Base-by-base conservation (phyloP, 73 alveolate genomes). In the Blepharisma japonicum region DNA sequence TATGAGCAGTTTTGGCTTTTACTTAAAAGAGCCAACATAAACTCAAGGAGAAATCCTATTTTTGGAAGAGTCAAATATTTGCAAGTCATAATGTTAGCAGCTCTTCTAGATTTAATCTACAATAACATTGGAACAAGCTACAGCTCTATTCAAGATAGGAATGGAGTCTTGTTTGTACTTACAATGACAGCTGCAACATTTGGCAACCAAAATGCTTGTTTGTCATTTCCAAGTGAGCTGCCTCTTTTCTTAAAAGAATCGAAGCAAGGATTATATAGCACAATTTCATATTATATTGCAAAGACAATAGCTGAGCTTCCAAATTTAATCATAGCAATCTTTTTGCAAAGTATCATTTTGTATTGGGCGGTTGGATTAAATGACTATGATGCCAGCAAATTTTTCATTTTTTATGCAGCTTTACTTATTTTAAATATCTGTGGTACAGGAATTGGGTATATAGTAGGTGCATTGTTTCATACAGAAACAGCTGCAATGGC, bases 401-500 rank as follows among this genome's bases (percentile, higher is more conserved):
- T 70, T 45, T 70, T 70, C 5, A 45, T 70, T 25, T 23, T 45
- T 23, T 11, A 14, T 45, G 71, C 32, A 1, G 45, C 27, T 9
- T 18, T 70, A 3, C 42, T 70, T 11, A n/a, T 70, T 39, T 9
- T 9, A 9, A 11, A 45, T 23, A 39, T 70, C 9, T 14, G 42
- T 70, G 80, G 68, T 1, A 14, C 61, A 38, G 80, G 25, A 9
- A 9, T n/a, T 14, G 56, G 68, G 2, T 14, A 14, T n/a, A 45
- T 70, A 14, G 71, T 54, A n/a, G 66, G 68, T 2, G 80, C 20
- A 70, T 14, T 70, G 21, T 70, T 45, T 3, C n/a, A 23, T 3
- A 45, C 23, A 18, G 68, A 14, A n/a, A n/a, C n/a, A 18, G 61
- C 61, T 7, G 70, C 66, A 11, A 7, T 45, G 11, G 71, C 46